phyloP scores from a whole-genome alignment of 2,329 filamentous ascomycete genomes.

The Fusarium guadeloupense region DNA sequence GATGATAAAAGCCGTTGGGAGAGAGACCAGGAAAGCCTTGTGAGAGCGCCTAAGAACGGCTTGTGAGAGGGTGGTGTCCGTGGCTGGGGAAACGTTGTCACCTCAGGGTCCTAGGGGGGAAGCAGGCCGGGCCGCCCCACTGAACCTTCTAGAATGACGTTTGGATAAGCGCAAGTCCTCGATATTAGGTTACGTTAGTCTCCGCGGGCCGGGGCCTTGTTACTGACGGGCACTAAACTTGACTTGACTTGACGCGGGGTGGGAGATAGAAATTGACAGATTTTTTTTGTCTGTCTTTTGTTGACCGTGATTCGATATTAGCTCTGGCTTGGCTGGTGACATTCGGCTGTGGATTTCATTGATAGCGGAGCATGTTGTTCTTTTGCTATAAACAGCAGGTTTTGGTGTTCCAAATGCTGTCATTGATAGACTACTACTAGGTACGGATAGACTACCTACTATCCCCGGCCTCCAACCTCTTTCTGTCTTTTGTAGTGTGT shows the following conservation, averaged over 20 bases:
- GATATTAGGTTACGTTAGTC: conserved; percentile 37
- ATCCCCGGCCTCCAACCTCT: conserved; percentile 17
- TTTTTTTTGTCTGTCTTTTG: conserved; percentile 2
- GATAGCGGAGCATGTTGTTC: not conserved
- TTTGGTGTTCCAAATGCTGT: not conserved
- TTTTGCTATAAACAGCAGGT: not conserved
- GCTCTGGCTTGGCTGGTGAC: conserved; percentile 2
- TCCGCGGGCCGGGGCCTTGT: conserved; percentile 16
- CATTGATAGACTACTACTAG: conserved; percentile 10
- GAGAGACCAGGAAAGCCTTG: conserved; percentile 12
- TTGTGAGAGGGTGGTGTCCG: conserved; percentile 5
- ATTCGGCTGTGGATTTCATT: conserved; percentile 8
- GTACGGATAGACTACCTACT: conserved; percentile 9
- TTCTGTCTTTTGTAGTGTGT: not conserved
- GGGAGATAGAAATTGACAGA: conserved; percentile 19
- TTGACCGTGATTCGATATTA: not conserved
- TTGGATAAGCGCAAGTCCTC: conserved; percentile 50
- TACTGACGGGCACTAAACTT: conserved; percentile 38
- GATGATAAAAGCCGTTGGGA: conserved; percentile 15
- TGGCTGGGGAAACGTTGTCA: conserved; percentile 20
- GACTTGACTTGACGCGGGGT: conserved; percentile 28
- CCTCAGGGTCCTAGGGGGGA: conserved; percentile 14
- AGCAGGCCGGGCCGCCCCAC: conserved; percentile 53
- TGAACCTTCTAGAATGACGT: conserved; percentile 57
- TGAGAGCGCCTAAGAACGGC: conserved; percentile 15